Evolutionary conservation across 2,329 filamentous ascomycete species (phyloP).

Genomic region (Didymella keratinophila): DNA sequence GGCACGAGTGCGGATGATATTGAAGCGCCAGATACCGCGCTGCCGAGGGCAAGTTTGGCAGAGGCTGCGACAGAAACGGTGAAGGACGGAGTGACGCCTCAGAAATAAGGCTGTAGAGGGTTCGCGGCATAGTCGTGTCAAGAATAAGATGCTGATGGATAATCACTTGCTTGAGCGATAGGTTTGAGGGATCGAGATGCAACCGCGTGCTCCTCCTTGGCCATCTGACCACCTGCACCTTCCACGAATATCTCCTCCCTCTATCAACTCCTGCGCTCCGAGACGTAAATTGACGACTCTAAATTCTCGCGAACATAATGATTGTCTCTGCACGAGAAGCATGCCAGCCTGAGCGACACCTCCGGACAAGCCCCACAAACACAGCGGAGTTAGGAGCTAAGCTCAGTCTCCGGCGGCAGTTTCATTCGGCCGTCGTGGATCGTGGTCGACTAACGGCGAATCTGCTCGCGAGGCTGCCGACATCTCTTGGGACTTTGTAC

Average conservation of each 20-base stretch:
- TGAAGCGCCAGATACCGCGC: conserved; percentile 11
- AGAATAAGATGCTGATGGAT: too few species aligned
- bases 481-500: not conserved
- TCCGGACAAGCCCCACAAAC: not conserved
- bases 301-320: too few species aligned
- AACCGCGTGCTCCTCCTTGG: not conserved
- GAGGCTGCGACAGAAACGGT: conserved; percentile 10
- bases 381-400: not conserved
- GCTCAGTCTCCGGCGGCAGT: not conserved
- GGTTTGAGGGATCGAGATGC: too few species aligned
- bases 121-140: too few species aligned
- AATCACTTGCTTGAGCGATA: too few species aligned
- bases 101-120: not conserved
- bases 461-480: not conserved
- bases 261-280: not conserved
- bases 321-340: not conserved
- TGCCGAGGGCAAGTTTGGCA: conserved; percentile 10
- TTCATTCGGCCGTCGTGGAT: not conserved
- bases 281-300: not conserved
- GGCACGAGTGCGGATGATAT: conserved; percentile 13
- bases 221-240: not conserved
- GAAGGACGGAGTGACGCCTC: conserved; percentile 5
- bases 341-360: not conserved
- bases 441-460: not conserved
- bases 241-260: not conserved